Conservation (phyloP, 768 basidiomycete genomes). For the Termitomyces sp. region DNA sequence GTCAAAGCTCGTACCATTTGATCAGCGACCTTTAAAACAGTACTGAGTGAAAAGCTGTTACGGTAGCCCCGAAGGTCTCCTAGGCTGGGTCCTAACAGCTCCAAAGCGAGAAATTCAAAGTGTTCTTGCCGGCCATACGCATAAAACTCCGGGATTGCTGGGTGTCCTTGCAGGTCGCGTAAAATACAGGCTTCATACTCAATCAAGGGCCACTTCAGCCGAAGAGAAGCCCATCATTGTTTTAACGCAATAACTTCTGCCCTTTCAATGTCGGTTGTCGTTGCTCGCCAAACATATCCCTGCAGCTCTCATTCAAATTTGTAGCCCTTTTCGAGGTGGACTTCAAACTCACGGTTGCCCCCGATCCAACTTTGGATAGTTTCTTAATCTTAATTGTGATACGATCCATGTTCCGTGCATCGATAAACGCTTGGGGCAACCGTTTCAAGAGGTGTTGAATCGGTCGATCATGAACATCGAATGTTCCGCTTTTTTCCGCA, state of each 20-base stretch:
- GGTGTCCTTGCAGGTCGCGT: neutral
- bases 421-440: no score
- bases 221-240: neutral
- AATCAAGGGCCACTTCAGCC: neutral
- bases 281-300: neutral
- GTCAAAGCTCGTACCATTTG: neutral
- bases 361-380: neutral
- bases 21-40: neutral
- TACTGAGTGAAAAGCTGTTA: neutral
- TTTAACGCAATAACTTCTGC: neutral
- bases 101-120: neutral
- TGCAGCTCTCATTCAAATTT: neutral
- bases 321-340: neutral
- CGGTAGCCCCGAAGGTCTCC: neutral
- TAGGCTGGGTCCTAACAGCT: neutral
- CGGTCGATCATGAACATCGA: no score
- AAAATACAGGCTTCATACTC: neutral
- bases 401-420: neutral
- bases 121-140: neutral
- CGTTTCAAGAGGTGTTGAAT: no score
- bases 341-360: neutral
- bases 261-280: neutral
- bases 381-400: neutral
- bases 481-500: no score
- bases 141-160: neutral